Conservation (phyloP, 2,329 filamentous ascomycete genomes). For the Didymella sp. region DNA sequence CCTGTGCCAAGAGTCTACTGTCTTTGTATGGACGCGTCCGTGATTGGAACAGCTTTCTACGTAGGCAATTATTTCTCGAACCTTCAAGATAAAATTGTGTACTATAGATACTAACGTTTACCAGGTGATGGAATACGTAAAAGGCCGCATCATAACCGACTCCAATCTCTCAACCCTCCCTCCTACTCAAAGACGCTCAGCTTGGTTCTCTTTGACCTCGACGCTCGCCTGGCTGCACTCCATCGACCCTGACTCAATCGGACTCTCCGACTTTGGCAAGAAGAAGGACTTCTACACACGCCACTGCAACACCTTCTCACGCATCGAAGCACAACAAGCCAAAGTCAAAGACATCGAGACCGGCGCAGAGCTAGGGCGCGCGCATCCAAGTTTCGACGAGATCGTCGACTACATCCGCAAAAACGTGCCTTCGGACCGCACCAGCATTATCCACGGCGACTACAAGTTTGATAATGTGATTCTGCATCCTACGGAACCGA, state of each 20-base stretch:
- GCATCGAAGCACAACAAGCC: slow-evolving; percentile 80
- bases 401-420: slow-evolving; percentile 79
- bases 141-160: slow-evolving; percentile 91
- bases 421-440: slow-evolving; percentile 70
- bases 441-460: slow-evolving; percentile 88
- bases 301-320: slow-evolving; percentile 81
- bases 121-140: slow-evolving; percentile 86
- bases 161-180: slow-evolving; percentile 74
- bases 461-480: slow-evolving; percentile 75
- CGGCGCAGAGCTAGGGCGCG: slow-evolving; percentile 68
- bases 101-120: neutral
- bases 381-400: slow-evolving; percentile 77
- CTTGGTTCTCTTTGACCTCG: slow-evolving; percentile 64
- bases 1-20: slow-evolving; percentile 84
- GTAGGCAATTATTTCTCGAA: slow-evolving; percentile 15
- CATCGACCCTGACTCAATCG: slow-evolving; percentile 70
- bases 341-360: slow-evolving; percentile 76
- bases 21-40: slow-evolving; percentile 78
- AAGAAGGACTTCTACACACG: slow-evolving; percentile 79
- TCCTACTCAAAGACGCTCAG: slow-evolving; percentile 64
- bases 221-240: slow-evolving; percentile 86
- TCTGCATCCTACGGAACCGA: slow-evolving; percentile 83
- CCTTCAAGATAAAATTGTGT: neutral
- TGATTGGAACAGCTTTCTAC: slow-evolving; percentile 92
- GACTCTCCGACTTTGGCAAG: slow-evolving; percentile 75